These are phyloP conservation scores for Dendrocalamus sinicus DNA, from an alignment of 176 grass and related monocot genomes.

Conservation along the genomic window DNA sequence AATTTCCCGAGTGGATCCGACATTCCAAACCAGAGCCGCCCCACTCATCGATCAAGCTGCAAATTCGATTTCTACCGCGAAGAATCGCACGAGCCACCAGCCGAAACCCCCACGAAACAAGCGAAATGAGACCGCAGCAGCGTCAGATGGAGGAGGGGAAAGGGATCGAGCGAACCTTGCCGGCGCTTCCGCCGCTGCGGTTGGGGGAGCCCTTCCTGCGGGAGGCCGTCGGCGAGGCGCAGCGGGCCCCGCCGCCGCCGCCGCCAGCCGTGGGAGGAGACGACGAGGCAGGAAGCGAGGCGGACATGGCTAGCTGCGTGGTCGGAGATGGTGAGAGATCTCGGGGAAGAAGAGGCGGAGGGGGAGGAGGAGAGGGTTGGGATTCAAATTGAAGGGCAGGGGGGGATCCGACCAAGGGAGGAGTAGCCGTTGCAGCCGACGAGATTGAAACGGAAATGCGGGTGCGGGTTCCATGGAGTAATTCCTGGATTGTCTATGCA, in stretches of 20 bases:
- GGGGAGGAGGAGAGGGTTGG: background rate
- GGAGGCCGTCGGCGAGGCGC: constrained; percentile 46
- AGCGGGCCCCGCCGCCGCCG: constrained; percentile 4
- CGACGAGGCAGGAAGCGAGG: background rate
- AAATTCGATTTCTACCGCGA: background rate
- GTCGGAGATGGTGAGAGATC: background rate
- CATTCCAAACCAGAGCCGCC: background rate
- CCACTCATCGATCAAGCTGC: background rate
- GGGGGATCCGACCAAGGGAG: background rate
- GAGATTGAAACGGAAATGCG: background rate
- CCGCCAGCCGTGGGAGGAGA: background rate
- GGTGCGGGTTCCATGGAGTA: background rate
- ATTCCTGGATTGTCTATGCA: no score
- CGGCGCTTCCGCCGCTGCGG: constrained; percentile 43
- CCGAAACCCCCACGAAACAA: background rate
- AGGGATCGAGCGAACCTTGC: constrained; percentile 44
- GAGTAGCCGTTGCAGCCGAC: constrained; percentile 46
- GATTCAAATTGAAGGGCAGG: constrained; percentile 40
- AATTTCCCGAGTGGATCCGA: background rate
- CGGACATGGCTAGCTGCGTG: constrained; percentile 22
- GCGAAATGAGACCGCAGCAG: background rate
- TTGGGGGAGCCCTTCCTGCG: constrained; percentile 27
- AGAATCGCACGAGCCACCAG: background rate
- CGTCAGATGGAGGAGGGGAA: background rate
- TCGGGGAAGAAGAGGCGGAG: background rate